Conservation (phyloP, 2,329 filamentous ascomycete genomes). For the Allantophomopsis cytisporea region DNA sequence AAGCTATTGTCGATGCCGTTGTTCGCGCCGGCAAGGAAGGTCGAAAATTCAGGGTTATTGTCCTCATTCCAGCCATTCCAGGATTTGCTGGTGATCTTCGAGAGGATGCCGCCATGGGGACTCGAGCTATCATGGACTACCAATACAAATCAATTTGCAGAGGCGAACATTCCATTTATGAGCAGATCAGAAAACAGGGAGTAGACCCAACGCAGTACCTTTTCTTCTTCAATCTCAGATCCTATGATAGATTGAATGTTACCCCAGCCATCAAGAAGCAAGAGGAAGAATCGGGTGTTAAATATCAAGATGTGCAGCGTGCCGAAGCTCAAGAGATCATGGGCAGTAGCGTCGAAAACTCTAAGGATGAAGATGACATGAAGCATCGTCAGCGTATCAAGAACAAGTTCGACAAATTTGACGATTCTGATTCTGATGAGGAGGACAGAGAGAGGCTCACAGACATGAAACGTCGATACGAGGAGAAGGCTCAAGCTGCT, state of each 20-base stretch:
- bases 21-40: slow-evolving; percentile 68
- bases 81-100: slow-evolving; percentile 89
- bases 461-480: slow-evolving; percentile 37
- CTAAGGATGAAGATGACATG: slow-evolving; percentile 26
- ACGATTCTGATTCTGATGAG: slow-evolving; percentile 16
- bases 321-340: slow-evolving; percentile 85
- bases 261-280: slow-evolving; percentile 60
- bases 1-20: slow-evolving; percentile 81
- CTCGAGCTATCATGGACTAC: slow-evolving; percentile 90
- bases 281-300: slow-evolving; percentile 70
- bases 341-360: slow-evolving; percentile 55
- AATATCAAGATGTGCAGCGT: slow-evolving; percentile 75
- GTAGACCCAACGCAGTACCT: slow-evolving; percentile 71
- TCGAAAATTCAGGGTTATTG: slow-evolving; percentile 81
- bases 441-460: slow-evolving; percentile 24
- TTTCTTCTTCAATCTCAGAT: slow-evolving; percentile 87
- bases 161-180: slow-evolving; percentile 83
- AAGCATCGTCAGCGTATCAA: slow-evolving; percentile 32
- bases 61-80: slow-evolving; percentile 81
- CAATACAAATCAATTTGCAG: slow-evolving; percentile 94
- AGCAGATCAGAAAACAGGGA: slow-evolving; percentile 57
- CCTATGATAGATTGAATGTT: slow-evolving; percentile 83
- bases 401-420: slow-evolving; percentile 17
- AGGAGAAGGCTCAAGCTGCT: slow-evolving; percentile 26
- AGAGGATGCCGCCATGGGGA: slow-evolving; percentile 71